Conservation (phyloP, 139 green algal species). For the Mesostigma viride region DNA sequence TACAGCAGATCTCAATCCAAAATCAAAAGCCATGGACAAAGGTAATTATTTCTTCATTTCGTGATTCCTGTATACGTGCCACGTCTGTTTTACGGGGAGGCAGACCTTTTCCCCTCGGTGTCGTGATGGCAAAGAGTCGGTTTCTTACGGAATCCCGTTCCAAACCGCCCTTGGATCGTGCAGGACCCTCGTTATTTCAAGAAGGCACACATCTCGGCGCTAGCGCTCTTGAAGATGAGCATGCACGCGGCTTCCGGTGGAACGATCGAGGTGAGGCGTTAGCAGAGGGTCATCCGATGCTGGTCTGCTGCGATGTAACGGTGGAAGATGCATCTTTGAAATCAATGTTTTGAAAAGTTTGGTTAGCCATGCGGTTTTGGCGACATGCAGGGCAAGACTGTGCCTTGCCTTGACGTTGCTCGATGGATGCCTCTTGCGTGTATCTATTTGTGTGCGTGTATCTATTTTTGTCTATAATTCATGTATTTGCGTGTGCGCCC, state of each 20-base stretch:
- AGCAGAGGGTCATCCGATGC: no score
- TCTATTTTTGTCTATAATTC: not conserved
- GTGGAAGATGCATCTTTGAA: no score
- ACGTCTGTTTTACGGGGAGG: no score
- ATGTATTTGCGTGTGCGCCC: no score
- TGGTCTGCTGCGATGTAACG: no score
- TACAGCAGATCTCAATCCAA: slow-evolving; percentile 49
- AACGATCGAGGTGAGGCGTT: slow-evolving; percentile 70
- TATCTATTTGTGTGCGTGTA: no score
- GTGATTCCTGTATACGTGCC: not conserved
- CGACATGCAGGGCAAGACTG: no score
- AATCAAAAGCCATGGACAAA: slow-evolving; percentile 71
- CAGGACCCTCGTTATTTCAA: slow-evolving; percentile 33
- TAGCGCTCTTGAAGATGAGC: slow-evolving; percentile 93
- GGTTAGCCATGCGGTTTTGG: no score
- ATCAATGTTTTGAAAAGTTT: no score
- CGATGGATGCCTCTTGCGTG: no score
- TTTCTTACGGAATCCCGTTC: not conserved
- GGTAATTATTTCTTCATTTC: slow-evolving; percentile 12
- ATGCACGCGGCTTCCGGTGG: slow-evolving; percentile 88
- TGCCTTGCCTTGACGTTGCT: no score
- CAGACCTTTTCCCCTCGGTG: no score
- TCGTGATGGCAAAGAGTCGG: not conserved
- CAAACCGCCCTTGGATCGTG: not conserved
- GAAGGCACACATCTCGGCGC: slow-evolving; percentile 72